These are phyloP conservation scores for Nidularia sp. DNA, from an alignment of 768 basidiomycete species.

Conservation along the genomic window DNA sequence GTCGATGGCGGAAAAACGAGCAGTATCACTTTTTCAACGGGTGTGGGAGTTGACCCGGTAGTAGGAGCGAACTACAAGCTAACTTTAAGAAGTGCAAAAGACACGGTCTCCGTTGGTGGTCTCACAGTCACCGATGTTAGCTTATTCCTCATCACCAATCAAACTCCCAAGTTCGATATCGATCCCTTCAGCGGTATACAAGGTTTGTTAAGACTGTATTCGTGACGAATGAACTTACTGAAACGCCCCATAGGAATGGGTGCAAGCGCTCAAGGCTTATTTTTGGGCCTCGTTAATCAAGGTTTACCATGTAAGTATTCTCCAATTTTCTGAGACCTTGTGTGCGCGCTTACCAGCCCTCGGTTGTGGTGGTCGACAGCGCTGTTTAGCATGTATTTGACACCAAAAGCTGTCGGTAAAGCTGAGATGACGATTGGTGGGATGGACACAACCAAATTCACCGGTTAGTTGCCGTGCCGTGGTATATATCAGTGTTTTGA, in stretches of 20 bases:
- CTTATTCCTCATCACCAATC: slow-evolving; percentile 49
- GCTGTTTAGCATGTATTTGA: slow-evolving; percentile 48
- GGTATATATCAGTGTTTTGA: not conserved
- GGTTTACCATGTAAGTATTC: slow-evolving; percentile 45
- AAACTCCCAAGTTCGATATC: slow-evolving; percentile 46
- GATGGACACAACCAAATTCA: slow-evolving; percentile 47
- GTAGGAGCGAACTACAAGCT: slow-evolving; percentile 41
- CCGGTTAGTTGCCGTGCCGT: slow-evolving; percentile 22
- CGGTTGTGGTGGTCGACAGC: slow-evolving; percentile 20
- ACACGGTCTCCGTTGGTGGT: slow-evolving; percentile 47
- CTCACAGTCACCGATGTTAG: slow-evolving; percentile 29
- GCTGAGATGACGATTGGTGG: slow-evolving; percentile 54
- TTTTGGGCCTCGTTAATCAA: slow-evolving; percentile 38
- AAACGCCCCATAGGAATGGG: slow-evolving; percentile 35
- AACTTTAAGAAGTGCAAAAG: slow-evolving; percentile 37
- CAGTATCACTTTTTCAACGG: slow-evolving; percentile 51
- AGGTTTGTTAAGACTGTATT: slow-evolving; percentile 20
- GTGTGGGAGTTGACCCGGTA: slow-evolving; percentile 53
- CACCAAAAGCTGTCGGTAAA: slow-evolving; percentile 39
- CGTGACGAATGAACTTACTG: too few relatives aligned
- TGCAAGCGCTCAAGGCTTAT: slow-evolving; percentile 45
- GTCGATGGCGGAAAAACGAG: slow-evolving; percentile 34
- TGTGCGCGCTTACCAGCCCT: not conserved
- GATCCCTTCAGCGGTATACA: slow-evolving; percentile 57
- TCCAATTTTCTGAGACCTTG: not conserved